A percentile compares a stretch with the other conserved stretches of the same genome.
Evolutionary conservation across 441 rosid genomes (phyloP).

Genomic region (Bocquillonia castaneifolia): DNA sequence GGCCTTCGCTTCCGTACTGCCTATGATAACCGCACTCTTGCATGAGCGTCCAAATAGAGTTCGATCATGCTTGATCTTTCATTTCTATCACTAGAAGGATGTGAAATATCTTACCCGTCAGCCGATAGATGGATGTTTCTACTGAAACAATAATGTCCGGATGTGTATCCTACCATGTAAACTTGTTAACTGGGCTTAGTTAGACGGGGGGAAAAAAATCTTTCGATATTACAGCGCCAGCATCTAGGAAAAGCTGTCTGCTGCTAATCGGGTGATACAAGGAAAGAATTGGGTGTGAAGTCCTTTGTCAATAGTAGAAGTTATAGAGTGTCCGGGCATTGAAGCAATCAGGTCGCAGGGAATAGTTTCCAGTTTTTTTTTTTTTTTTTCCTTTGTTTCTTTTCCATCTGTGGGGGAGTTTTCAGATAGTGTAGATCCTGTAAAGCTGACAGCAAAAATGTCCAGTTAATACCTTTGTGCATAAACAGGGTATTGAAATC

Average conservation of each 20-base stretch:
- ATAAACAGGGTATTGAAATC: conserved; percentile 20
- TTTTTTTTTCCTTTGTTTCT: background rate
- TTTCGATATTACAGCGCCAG: background rate
- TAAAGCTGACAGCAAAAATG: conserved; percentile 15
- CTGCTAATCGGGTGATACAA: background rate
- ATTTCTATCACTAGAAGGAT: conserved; percentile 11
- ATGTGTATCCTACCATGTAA: background rate
- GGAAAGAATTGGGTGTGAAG: background rate
- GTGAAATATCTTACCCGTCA: conserved; percentile 1
- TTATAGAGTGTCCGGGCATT: background rate
- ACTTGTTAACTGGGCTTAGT: background rate
- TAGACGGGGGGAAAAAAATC: background rate
- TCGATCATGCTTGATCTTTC: background rate
- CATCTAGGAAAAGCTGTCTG: conserved; percentile 13
- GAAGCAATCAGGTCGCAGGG: conserved; percentile 5
- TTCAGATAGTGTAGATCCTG: background rate
- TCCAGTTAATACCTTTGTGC: conserved; percentile 19
- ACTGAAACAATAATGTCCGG: background rate
- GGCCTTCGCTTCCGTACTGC: conserved; percentile 71
- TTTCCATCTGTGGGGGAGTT: background rate
- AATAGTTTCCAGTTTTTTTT: background rate
- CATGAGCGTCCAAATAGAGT: conserved; percentile 32
- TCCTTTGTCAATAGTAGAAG: conserved; percentile 12
- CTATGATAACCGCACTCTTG: conserved; percentile 34
- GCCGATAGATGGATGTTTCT: conserved; percentile 8